Evolutionary conservation across 2,329 filamentous ascomycete genomes (phyloP).

Genomic region (Lasiodiplodia sp.): DNA sequence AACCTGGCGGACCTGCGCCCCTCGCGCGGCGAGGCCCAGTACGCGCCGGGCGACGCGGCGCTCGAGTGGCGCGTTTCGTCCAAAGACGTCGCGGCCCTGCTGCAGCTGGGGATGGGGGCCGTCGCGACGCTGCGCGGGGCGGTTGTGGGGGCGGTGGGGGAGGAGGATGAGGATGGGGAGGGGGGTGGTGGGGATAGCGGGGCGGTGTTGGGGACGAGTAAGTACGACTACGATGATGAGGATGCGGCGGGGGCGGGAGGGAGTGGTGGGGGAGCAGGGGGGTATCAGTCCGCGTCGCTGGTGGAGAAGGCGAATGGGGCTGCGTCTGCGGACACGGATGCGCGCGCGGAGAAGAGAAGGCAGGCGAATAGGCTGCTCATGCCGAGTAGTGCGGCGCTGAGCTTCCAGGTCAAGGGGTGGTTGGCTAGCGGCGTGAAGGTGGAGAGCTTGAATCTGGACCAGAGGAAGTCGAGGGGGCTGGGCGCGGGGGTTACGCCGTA

Average conservation of each 20-base stretch:
- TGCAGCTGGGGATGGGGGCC: slow-evolving; percentile 62
- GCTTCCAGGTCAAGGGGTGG: slow-evolving; percentile 67
- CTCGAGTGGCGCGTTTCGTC: slow-evolving; percentile 85
- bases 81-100: slow-evolving; percentile 70
- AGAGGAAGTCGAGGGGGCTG: slow-evolving; percentile 83
- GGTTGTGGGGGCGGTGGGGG: slow-evolving; percentile 69
- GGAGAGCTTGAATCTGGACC: slow-evolving; percentile 67
- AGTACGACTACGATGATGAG: slow-evolving; percentile 41
- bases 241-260: slow-evolving; percentile 31
- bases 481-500: slow-evolving; percentile 92
- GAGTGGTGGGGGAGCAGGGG: background rate
- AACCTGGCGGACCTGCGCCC: slow-evolving; percentile 84
- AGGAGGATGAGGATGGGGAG: slow-evolving; percentile 56
- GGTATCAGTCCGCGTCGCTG: slow-evolving; percentile 42
- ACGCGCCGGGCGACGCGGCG: slow-evolving; percentile 73
- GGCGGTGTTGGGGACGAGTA: slow-evolving; percentile 31
- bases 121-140: slow-evolving; percentile 81
- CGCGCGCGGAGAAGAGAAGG: slow-evolving; percentile 53
- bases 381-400: slow-evolving; percentile 55
- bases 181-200: slow-evolving; percentile 38
- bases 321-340: slow-evolving; percentile 29
- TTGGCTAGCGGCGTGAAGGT: slow-evolving; percentile 70
- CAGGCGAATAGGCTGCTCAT: slow-evolving; percentile 64
- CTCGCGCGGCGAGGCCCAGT: slow-evolving; percentile 81
- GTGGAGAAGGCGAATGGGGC: slow-evolving; percentile 47